These are phyloP conservation scores for Oryza coarctata DNA, from an alignment of 176 grass and related monocot genomes.

Conservation along the genomic window DNA sequence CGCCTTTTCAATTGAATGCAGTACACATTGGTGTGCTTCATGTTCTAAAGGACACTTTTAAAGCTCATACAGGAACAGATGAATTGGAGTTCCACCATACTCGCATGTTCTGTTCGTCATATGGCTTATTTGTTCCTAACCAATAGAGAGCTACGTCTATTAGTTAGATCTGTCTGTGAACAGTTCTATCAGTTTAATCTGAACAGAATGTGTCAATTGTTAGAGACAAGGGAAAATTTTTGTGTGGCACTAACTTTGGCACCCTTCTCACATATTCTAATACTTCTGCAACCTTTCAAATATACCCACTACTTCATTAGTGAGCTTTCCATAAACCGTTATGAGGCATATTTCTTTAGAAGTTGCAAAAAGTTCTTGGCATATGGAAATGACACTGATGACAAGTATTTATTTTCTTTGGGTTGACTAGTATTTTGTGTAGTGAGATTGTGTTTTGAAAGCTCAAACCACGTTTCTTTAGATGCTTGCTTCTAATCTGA, in stretches of 20 bases:
- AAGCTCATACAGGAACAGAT: not conserved
- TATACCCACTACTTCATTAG: not conserved
- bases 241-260: not conserved
- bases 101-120: not conserved
- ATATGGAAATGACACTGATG: not conserved
- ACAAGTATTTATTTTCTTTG: not conserved
- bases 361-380: not conserved
- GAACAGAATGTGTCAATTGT: not conserved
- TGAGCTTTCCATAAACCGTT: not conserved
- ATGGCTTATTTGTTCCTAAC: not conserved
- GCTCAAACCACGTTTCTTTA: not conserved
- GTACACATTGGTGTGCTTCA: not conserved
- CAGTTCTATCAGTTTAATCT: not conserved
- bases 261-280: not conserved
- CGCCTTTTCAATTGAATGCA: not conserved
- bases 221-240: not conserved
- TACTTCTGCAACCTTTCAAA: not conserved
- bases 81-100: not conserved
- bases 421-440: not conserved
- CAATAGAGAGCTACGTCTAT: not conserved
- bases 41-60: not conserved
- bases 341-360: not conserved
- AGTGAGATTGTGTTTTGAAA: not conserved
- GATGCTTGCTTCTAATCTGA: not conserved
- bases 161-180: not conserved